These are phyloP conservation scores for Erythrophleum fordii DNA, from an alignment of 306 rosid species.

Conservation along the genomic window DNA sequence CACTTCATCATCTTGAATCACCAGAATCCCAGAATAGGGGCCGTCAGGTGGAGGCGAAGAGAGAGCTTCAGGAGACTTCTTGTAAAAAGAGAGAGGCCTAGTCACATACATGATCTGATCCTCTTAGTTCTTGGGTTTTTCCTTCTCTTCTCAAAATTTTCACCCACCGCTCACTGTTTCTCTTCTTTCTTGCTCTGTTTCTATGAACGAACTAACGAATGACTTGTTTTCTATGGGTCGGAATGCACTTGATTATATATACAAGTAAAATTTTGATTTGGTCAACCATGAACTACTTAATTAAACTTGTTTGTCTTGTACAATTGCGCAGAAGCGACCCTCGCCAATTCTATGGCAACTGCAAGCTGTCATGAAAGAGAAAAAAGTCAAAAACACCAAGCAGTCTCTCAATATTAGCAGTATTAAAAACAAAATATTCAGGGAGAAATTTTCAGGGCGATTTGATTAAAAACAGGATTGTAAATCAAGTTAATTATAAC, in stretches of 20 bases:
- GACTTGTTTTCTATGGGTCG: neutral
- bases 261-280: neutral
- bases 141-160: neutral
- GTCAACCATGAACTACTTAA: conserved; percentile 18
- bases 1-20: conserved; percentile 62
- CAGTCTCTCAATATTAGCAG: too few relatives aligned
- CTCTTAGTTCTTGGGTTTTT: neutral
- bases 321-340: conserved; percentile 36
- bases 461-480: too few relatives aligned
- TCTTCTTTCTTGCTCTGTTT: neutral
- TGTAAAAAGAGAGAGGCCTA: conserved; percentile 61
- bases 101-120: conserved; percentile 63
- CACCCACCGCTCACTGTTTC: neutral
- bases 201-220: neutral
- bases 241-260: conserved; percentile 3
- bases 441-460: neutral
- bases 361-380: neutral
- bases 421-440: too few relatives aligned
- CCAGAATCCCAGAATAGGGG: conserved; percentile 68
- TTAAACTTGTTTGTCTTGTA: neutral
- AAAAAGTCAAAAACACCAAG: neutral
- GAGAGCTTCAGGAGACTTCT: conserved; percentile 40
- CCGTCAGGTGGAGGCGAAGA: conserved; percentile 62
- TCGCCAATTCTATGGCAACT: neutral
- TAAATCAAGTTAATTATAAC: too few relatives aligned